phyloP scores from a whole-genome alignment of 2,329 filamentous ascomycete genomes.

The Alternaria sp. region DNA sequence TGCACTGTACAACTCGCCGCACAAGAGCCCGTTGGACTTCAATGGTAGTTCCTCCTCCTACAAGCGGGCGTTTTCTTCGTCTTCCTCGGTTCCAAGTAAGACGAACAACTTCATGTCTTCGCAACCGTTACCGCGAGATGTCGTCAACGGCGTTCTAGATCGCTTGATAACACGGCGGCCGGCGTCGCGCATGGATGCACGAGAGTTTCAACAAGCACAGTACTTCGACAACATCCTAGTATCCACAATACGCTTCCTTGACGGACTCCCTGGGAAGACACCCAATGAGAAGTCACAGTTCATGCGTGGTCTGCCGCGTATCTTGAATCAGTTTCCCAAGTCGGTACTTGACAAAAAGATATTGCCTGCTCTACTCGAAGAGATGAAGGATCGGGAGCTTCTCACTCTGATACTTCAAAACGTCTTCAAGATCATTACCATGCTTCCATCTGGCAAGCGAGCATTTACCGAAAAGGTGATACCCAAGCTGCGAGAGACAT shows the following conservation, averaged over 20 bases:
- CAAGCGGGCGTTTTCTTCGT: conserved; percentile 80
- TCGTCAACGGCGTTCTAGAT: conserved; percentile 77
- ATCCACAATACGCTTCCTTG: conserved; percentile 93
- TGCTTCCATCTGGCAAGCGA: conserved; percentile 74
- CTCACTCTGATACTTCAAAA: conserved; percentile 87
- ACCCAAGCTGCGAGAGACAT: conserved; percentile 83
- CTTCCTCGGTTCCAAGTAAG: conserved; percentile 77
- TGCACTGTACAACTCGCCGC: conserved; percentile 92
- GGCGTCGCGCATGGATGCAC: conserved; percentile 83
- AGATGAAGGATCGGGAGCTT: conserved; percentile 90
- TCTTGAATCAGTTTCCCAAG: conserved; percentile 89
- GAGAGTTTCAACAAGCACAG: conserved; percentile 91
- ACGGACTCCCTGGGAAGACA: conserved; percentile 89
- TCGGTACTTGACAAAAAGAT: conserved; percentile 96
- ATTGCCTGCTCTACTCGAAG: conserved; percentile 84
- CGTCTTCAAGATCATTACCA: conserved; percentile 84
- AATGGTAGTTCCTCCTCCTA: conserved; percentile 83
- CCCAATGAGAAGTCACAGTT: conserved; percentile 90
- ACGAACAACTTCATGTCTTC: conserved; percentile 86
- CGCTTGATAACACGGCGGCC: conserved; percentile 85
- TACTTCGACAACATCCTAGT: conserved; percentile 98
- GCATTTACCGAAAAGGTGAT: conserved; percentile 85
- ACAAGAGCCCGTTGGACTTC: conserved; percentile 82
- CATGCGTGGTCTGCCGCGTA: conserved; percentile 83
- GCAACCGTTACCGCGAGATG: conserved; percentile 77